These are phyloP conservation scores for Hygrophorus pudorinus DNA, from an alignment of 768 basidiomycete species.

Conservation along the genomic window DNA sequence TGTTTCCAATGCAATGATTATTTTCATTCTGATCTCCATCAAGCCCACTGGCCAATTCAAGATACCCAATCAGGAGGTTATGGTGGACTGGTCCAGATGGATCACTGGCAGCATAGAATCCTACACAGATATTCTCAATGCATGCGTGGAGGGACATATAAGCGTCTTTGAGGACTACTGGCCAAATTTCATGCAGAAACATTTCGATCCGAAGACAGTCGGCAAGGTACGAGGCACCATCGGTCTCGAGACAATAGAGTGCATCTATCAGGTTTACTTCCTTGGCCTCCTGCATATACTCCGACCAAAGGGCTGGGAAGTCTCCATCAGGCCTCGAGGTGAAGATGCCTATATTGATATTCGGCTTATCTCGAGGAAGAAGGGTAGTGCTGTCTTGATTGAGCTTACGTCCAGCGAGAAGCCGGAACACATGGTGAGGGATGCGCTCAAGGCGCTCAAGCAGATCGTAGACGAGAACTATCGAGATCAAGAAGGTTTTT, in stretches of 20 bases:
- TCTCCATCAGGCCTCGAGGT: constrained; percentile 4
- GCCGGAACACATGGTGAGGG: constrained; percentile 5
- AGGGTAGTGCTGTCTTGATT: constrained; percentile 7
- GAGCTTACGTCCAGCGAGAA: constrained; percentile 8
- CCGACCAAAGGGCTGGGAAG: constrained; percentile 6
- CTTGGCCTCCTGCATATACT: constrained; percentile 6
- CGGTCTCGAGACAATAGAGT: constrained; percentile 6
- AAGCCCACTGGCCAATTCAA: constrained; percentile 8
- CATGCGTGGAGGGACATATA: constrained; percentile 8
- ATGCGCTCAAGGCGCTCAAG: constrained; percentile 7
- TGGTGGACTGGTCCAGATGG: constrained; percentile 9
- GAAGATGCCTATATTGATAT: constrained; percentile 3
- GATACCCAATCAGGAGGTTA: constrained; percentile 9
- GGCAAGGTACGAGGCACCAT: constrained; percentile 5
- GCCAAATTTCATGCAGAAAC: constrained; percentile 9
- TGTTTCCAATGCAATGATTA: constrained; percentile 2
- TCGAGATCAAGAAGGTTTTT: constrained; percentile 6
- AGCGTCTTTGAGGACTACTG: constrained; percentile 6
- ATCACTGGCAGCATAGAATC: constrained; percentile 4
- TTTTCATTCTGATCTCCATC: constrained; percentile 7
- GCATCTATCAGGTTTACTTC: constrained; percentile 7
- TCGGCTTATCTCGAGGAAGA: constrained; percentile 3
- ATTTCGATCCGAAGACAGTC: constrained; percentile 7
- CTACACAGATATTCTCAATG: constrained; percentile 4
- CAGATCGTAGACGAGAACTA: constrained; percentile 8